Evolutionary conservation across 108 stramenopile species (phyloP).

Genomic region (Nitzschia palea): DNA sequence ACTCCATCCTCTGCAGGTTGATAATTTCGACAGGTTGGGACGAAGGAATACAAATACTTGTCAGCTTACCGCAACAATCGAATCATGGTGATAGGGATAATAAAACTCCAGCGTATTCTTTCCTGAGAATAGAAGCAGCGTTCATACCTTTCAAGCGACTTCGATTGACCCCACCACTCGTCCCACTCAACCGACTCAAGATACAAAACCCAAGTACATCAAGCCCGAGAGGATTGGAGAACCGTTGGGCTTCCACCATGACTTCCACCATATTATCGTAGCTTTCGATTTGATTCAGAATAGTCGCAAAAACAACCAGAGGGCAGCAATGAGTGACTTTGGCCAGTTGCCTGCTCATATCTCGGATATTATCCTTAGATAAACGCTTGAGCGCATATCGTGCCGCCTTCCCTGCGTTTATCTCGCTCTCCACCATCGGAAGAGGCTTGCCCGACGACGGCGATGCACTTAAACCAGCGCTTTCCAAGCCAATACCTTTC

Average conservation of each 20-base stretch:
- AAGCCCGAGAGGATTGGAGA: constrained; percentile 72
- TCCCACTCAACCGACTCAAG: constrained; percentile 56
- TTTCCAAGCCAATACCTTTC: constrained; percentile 70
- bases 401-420: constrained; percentile 69
- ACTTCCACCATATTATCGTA: constrained; percentile 94
- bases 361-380: constrained; percentile 84
- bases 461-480: constrained; percentile 37
- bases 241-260: constrained; percentile 89
- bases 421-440: constrained; percentile 60
- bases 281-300: constrained; percentile 90
- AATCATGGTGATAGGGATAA: neutral
- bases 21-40: neutral
- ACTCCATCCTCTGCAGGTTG: constrained; percentile 68
- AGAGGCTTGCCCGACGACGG: constrained; percentile 55
- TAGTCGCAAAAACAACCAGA: constrained; percentile 79
- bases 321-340: constrained; percentile 87
- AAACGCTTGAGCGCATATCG: constrained; percentile 84
- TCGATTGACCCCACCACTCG: constrained; percentile 55
- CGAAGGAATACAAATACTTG: constrained; percentile 5
- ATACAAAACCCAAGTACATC: constrained; percentile 90
- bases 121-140: neutral
- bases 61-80: constrained; percentile 12
- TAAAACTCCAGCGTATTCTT: neutral
- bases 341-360: constrained; percentile 73
- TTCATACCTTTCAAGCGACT: constrained; percentile 72